Evolutionary conservation across 139 green algal genomes (phyloP), one percentile per base, ranked within the genome.

Genomic region (Chlamydomonas sp.): DNA sequence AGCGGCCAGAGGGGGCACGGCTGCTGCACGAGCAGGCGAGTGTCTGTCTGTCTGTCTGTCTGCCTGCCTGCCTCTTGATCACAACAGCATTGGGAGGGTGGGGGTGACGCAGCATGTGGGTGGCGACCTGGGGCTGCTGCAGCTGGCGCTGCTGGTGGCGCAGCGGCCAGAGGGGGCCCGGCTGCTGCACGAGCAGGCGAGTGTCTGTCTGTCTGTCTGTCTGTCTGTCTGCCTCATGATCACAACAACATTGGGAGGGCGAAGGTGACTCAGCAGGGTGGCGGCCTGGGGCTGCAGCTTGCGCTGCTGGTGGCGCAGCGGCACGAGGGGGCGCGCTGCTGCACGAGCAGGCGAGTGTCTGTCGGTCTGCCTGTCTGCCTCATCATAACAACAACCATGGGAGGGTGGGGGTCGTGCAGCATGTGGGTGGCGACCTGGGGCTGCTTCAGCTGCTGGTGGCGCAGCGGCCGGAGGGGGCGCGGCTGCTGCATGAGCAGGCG

Each of bases 301-400:
- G n/a, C n/a, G n/a, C n/a, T n/a, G n/a, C 33, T 58, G 3, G 70
- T 83, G 2, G 75, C 73, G 3, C 67, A 77, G 58, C 13, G 37
- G 24, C 77, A 75, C 0, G 75, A 87, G 35, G 81, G 81, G 0
- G 72, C 77, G 1, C 30, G 26, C 57, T 71, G 73, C 70, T 87
- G 48, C 64, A 73, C 39, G 65, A 87, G 34, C 39, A 58, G 34
- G 65, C 13, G n/a, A n/a, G n/a, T n/a, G n/a, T n/a, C n/a, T n/a
- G n/a, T n/a, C n/a, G n/a, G n/a, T n/a, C n/a, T n/a, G n/a, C n/a
- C n/a, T n/a, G n/a, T n/a, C n/a, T n/a, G n/a, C n/a, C n/a, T n/a
- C n/a, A n/a, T n/a, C n/a, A n/a, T n/a, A n/a, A n/a, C n/a, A n/a
- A n/a, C n/a, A n/a, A n/a, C n/a, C n/a, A n/a, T n/a, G n/a, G n/a